These are phyloP conservation scores for Cyclotella baltica DNA, from an alignment of 108 stramenopile genomes.

Conservation along the genomic window DNA sequence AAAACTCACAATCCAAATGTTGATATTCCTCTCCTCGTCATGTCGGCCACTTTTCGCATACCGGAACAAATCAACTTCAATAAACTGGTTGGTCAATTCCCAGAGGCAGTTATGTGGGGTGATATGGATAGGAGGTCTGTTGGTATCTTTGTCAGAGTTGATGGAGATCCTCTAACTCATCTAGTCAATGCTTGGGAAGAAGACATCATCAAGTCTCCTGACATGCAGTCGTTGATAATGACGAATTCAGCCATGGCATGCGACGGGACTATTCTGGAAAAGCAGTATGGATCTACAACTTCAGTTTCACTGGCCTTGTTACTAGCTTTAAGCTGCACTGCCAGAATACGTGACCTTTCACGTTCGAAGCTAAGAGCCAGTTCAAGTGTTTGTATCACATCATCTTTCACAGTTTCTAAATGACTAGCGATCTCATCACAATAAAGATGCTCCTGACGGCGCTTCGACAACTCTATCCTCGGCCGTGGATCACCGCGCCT, in stretches of 20 bases:
- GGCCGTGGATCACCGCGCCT: too few relatives aligned
- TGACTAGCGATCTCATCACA: too few relatives aligned
- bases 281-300: too few relatives aligned
- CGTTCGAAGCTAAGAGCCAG: too few relatives aligned
- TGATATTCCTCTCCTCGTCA: conserved; percentile 4
- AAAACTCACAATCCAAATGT: neutral
- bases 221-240: neutral
- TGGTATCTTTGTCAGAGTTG: neutral
- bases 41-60: conserved; percentile 10
- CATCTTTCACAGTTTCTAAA: too few relatives aligned
- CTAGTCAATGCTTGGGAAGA: neutral
- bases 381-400: too few relatives aligned
- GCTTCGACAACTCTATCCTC: too few relatives aligned
- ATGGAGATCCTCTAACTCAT: neutral
- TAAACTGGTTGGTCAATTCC: neutral
- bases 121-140: neutral
- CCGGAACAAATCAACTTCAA: neutral
- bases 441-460: too few relatives aligned
- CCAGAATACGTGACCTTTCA: too few relatives aligned
- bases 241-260: neutral
- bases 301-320: too few relatives aligned
- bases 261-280: neutral
- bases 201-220: neutral
- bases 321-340: too few relatives aligned
- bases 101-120: neutral